Conservation (phyloP, 2,329 filamentous ascomycete genomes). For the Colletotrichum sp. region DNA sequence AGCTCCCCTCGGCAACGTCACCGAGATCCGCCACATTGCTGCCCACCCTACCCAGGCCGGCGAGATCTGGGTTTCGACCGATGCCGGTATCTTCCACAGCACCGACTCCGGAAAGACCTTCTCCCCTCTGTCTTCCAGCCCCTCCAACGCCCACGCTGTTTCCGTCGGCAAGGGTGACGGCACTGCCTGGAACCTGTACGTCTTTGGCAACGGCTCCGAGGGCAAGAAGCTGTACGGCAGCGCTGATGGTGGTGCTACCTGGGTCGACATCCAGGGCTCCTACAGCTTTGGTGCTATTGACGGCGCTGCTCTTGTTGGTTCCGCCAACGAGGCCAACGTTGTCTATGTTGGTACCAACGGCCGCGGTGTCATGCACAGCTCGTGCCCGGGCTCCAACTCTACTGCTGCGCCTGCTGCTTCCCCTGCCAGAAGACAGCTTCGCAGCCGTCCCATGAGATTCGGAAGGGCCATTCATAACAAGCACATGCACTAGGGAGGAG, state of each 20-base stretch:
- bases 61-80: constrained; percentile 63
- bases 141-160: constrained; percentile 47
- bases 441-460: background rate
- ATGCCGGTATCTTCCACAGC: constrained; percentile 58
- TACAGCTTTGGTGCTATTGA: constrained; percentile 51
- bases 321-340: constrained; percentile 47
- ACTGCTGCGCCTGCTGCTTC: background rate
- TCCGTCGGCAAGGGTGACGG: constrained; percentile 46
- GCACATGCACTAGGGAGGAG: background rate
- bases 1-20: constrained; percentile 39
- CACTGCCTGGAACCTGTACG: constrained; percentile 50
- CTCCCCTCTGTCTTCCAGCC: constrained; percentile 35
- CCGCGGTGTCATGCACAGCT: constrained; percentile 45
- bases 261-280: constrained; percentile 51
- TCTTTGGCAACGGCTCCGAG: constrained; percentile 46
- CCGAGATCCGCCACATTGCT: constrained; percentile 59
- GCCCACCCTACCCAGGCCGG: constrained; percentile 62
- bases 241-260: constrained; percentile 45
- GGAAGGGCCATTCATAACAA: background rate
- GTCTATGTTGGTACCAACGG: constrained; percentile 58
- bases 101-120: constrained; percentile 57
- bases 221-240: constrained; percentile 52
- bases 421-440: background rate
- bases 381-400: background rate
- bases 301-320: constrained; percentile 45